Evolutionary conservation across 1,139 yeast genomes (phyloP).

Genomic region (Geotrichum aggregatum): DNA sequence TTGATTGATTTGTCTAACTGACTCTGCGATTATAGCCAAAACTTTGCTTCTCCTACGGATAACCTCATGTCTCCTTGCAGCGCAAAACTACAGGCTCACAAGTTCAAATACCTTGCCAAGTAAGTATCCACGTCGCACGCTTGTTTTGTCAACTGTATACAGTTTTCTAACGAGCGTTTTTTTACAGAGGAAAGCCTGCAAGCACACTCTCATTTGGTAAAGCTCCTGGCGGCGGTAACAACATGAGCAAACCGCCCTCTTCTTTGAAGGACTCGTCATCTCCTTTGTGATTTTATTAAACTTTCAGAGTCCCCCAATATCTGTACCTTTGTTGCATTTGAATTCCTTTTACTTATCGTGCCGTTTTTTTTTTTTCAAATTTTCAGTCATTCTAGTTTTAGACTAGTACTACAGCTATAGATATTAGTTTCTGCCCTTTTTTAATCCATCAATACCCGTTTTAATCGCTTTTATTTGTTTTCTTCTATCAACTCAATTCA

Average conservation of each 20-base stretch:
- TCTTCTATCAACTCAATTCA: no score
- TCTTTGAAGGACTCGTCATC: constrained; percentile 6
- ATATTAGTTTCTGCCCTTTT: background rate
- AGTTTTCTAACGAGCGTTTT: background rate
- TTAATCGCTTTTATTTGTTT: no score
- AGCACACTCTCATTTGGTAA: constrained; percentile 5
- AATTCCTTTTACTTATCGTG: background rate
- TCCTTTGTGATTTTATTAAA: background rate
- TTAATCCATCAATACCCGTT: background rate
- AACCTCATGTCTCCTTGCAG: constrained; percentile 55
- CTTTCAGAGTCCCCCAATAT: no score
- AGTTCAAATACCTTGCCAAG: constrained; percentile 41
- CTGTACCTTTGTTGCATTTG: no score
- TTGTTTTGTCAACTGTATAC: background rate
- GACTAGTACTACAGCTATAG: no score
- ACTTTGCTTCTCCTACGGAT: constrained; percentile 56
- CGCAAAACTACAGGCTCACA: constrained; percentile 50
- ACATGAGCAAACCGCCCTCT: constrained; percentile 5
- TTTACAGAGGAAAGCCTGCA: constrained; percentile 6
- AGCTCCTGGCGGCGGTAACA: constrained; percentile 3
- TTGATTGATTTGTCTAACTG: no score
- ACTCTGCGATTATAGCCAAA: constrained; percentile 1
- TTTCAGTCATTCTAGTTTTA: no score
- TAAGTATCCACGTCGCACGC: constrained; percentile 14
- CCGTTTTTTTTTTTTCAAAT: background rate